phyloP scores from a whole-genome alignment of 805 yeast species.

The Yarrowia sp. region DNA sequence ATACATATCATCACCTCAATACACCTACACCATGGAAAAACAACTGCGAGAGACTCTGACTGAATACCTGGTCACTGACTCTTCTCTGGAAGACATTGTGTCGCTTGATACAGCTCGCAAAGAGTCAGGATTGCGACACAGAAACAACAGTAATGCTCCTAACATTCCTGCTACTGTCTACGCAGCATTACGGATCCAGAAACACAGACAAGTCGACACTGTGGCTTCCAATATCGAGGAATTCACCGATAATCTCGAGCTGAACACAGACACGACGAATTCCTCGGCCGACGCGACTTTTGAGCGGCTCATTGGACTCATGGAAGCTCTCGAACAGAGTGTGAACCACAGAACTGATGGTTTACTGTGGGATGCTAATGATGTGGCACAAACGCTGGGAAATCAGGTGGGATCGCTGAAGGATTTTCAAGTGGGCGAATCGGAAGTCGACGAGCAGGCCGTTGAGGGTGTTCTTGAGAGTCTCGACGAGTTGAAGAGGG shows the following conservation, averaged over 20 bases:
- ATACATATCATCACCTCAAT: too few species aligned
- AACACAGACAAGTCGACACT: background rate
- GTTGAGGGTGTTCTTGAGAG: constrained; percentile 26
- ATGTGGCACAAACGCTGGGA: constrained; percentile 12
- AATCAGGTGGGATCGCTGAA: constrained; percentile 23
- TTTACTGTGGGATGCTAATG: constrained; percentile 22
- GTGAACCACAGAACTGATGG: constrained; percentile 1
- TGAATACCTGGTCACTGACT: constrained; percentile 11
- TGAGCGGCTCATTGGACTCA: constrained; percentile 2
- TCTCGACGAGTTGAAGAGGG: constrained; percentile 1
- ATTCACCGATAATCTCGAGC: background rate
- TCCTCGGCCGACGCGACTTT: constrained; percentile 9
- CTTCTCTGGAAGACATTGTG: constrained; percentile 16
- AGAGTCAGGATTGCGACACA: constrained; percentile 13
- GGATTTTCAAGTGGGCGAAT: constrained; percentile 1
- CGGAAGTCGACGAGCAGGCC: constrained; percentile 12
- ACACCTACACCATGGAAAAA: background rate
- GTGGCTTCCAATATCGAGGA: constrained; percentile 3
- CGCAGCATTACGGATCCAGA: constrained; percentile 29
- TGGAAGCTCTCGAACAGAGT: constrained; percentile 15
- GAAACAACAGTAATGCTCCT: background rate
- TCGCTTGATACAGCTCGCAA: constrained; percentile 4
- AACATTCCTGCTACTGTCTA: constrained; percentile 18
- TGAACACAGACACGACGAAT: background rate
- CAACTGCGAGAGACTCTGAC: constrained; percentile 8